Evolutionary conservation across 805 yeast species (phyloP).

Genomic region (Candida anglica): DNA sequence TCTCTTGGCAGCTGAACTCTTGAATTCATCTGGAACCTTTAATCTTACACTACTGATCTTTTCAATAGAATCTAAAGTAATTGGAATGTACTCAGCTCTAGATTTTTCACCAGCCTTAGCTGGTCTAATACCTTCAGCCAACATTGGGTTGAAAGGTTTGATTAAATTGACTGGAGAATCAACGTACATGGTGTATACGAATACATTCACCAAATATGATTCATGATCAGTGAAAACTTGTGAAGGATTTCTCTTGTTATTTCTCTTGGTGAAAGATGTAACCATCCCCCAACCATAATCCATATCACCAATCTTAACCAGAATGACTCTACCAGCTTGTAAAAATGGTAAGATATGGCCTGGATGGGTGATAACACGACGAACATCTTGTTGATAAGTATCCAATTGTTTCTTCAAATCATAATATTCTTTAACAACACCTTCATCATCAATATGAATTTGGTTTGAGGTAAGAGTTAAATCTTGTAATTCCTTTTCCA

Average conservation of each 20-base stretch:
- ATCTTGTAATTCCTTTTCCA: constrained; percentile 64
- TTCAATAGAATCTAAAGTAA: constrained; percentile 73
- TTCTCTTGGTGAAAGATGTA: constrained; percentile 68
- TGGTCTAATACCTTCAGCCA: constrained; percentile 89
- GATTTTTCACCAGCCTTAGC: constrained; percentile 68
- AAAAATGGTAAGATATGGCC: constrained; percentile 77
- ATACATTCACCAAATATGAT: constrained; percentile 80
- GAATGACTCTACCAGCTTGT: constrained; percentile 83
- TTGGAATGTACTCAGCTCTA: constrained; percentile 75
- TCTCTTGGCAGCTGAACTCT: constrained; percentile 52
- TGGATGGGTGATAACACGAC: constrained; percentile 87
- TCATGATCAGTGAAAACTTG: constrained; percentile 78
- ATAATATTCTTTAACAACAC: constrained; percentile 72
- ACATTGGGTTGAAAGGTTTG: constrained; percentile 70
- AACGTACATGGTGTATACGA: constrained; percentile 70
- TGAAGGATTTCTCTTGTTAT: constrained; percentile 53
- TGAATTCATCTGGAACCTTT: constrained; percentile 72
- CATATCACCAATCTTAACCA: constrained; percentile 54
- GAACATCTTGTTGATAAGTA: constrained; percentile 68
- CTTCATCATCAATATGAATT: constrained; percentile 69
- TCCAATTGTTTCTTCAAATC: constrained; percentile 72
- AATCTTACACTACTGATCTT: constrained; percentile 78
- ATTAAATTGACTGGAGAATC: constrained; percentile 83
- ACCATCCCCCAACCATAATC: constrained; percentile 98
- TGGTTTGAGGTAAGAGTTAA: constrained; percentile 46